Evolutionary conservation across 345 rosid genomes (phyloP).

Genomic region (Pugionium dolabratum): DNA sequence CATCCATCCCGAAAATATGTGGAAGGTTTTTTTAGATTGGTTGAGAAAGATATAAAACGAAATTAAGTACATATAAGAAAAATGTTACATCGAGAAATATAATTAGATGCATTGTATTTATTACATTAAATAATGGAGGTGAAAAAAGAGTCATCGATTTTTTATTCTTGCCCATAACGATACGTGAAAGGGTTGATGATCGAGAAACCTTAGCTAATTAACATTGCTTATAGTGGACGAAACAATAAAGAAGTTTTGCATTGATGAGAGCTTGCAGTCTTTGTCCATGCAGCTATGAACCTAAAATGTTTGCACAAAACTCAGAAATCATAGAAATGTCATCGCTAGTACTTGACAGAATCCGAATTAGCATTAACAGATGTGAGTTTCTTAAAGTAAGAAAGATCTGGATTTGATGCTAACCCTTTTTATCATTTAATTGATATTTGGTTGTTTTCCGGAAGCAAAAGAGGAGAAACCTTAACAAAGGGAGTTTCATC

Average conservation of each 20-base stretch:
- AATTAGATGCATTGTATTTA: constrained; percentile 26
- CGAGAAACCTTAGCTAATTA: constrained; percentile 36
- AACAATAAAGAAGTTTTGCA: constrained; percentile 25
- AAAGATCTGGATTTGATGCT: not conserved
- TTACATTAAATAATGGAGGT: constrained; percentile 22
- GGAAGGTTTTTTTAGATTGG: constrained; percentile 13
- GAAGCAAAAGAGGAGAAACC: constrained; percentile 36
- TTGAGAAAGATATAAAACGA: constrained; percentile 31
- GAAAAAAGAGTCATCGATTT: constrained; percentile 18
- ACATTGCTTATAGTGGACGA: constrained; percentile 30
- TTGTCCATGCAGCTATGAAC: constrained; percentile 35
- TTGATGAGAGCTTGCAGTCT: constrained; percentile 26
- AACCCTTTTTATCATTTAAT: constrained; percentile 25
- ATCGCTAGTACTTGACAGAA: constrained; percentile 2
- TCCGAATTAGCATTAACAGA: not conserved
- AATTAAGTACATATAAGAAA: constrained; percentile 3
- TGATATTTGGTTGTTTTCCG: constrained; percentile 39
- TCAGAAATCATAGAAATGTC: constrained; percentile 36
- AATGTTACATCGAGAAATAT: constrained; percentile 33
- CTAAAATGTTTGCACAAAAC: constrained; percentile 35
- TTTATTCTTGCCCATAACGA: constrained; percentile 41
- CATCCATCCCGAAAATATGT: not conserved
- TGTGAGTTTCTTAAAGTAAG: too few species aligned
- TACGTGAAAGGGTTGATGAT: constrained; percentile 21
- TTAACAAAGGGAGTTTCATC: constrained; percentile 54